A percentile compares a stretch with the other conserved stretches of the same genome.
These are phyloP conservation scores for Baudoinia panamericana DNA, from an alignment of 495 filamentous ascomycete species.

Conservation along the genomic window DNA sequence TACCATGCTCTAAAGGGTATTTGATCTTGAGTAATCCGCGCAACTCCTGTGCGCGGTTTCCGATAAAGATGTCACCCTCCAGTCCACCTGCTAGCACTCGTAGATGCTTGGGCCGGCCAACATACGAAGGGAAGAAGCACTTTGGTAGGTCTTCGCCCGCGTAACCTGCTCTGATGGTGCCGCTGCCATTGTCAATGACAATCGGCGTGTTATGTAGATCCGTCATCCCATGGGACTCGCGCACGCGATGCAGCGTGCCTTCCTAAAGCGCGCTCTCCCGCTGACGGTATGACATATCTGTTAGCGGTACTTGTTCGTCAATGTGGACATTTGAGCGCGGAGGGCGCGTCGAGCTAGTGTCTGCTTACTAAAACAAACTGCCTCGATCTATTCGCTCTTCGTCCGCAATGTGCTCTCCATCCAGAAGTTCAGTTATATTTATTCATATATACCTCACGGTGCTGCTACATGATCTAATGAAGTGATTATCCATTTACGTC, in stretches of 20 bases:
- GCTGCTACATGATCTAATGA: too few species aligned
- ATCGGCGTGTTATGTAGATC: constrained; percentile 68
- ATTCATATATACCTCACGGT: too few species aligned
- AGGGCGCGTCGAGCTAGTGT: too few species aligned
- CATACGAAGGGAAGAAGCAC: constrained; percentile 95
- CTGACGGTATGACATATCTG: too few species aligned
- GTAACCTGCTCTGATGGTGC: constrained; percentile 93
- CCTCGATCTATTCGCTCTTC: too few species aligned
- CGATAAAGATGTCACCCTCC: constrained; percentile 96
- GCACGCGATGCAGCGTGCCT: constrained; percentile 2
- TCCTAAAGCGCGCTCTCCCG: constrained; percentile 10
- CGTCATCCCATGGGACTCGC: constrained; percentile 13
- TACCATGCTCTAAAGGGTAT: constrained; percentile 93
- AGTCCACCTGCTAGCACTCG: constrained; percentile 88
- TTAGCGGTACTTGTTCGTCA: too few species aligned
- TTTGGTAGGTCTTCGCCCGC: constrained; percentile 92
- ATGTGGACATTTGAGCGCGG: too few species aligned
- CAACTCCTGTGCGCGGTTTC: constrained; percentile 79
- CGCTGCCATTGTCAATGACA: constrained; percentile 97
- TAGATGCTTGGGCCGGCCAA: constrained; percentile 93
- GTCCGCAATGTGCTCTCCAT: too few species aligned
- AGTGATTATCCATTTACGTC: too few species aligned
- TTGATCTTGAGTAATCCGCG: constrained; percentile 87
- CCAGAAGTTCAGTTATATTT: too few species aligned
- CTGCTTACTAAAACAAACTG: too few species aligned